Evolutionary conservation across 2,329 filamentous ascomycete species (phyloP).

Genomic region (Diaporthe eres): DNA sequence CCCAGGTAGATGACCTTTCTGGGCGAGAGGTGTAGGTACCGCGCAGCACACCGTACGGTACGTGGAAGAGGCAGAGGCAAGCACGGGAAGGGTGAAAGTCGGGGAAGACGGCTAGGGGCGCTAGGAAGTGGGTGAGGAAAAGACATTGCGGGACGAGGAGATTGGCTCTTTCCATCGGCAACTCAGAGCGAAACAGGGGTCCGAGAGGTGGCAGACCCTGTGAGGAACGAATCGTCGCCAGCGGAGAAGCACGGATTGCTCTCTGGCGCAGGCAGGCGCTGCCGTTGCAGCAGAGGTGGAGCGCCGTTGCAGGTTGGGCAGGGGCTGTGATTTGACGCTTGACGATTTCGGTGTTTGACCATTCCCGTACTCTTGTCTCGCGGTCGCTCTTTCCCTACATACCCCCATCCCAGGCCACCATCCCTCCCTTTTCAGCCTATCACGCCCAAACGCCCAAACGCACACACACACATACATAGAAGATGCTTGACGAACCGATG

Average conservation of each 20-base stretch:
- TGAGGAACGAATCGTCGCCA: slow-evolving; percentile 30
- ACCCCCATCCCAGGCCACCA: slow-evolving; percentile 10
- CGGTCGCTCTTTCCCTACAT: slow-evolving; percentile 5
- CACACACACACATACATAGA: neutral
- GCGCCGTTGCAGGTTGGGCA: slow-evolving; percentile 10
- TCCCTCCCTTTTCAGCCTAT: neutral
- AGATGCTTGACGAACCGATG: slow-evolving; percentile 19
- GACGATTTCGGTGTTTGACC: slow-evolving; percentile 10
- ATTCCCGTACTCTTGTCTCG: slow-evolving; percentile 10
- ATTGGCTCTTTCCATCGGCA: slow-evolving; percentile 35
- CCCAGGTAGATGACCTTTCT: neutral
- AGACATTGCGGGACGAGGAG: slow-evolving; percentile 38
- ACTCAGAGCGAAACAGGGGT: slow-evolving; percentile 23
- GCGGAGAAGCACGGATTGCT: slow-evolving; percentile 28
- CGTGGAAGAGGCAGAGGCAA: neutral
- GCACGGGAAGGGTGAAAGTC: slow-evolving; percentile 29
- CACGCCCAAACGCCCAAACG: neutral
- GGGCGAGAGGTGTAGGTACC: neutral
- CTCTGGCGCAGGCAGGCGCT: slow-evolving; percentile 16
- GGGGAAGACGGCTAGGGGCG: slow-evolving; percentile 35
- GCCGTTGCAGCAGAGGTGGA: slow-evolving; percentile 26
- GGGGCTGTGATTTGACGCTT: slow-evolving; percentile 33
- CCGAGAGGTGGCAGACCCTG: slow-evolving; percentile 15
- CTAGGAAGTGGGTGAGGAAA: slow-evolving; percentile 21
- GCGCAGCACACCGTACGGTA: slow-evolving; percentile 4